These are phyloP conservation scores for Lolium perenne DNA, from an alignment of 176 grass and related monocot species.

Conservation along the genomic window DNA sequence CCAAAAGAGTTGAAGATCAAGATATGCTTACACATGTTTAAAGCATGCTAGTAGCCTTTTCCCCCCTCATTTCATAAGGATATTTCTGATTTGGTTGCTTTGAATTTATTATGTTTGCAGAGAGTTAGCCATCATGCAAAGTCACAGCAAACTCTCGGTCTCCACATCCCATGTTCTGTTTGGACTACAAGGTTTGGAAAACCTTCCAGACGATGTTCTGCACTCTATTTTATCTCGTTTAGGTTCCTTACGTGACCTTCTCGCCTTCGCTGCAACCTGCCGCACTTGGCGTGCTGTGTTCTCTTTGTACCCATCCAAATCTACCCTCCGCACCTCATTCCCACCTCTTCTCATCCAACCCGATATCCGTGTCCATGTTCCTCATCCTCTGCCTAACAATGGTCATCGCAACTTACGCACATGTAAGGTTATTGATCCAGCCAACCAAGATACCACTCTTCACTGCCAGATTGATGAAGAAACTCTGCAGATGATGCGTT, in stretches of 20 bases:
- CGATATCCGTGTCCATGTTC: neutral
- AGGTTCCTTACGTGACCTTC: slow-evolving; percentile 15
- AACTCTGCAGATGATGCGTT: slow-evolving; percentile 6
- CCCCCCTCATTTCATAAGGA: too few species aligned
- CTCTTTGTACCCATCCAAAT: neutral
- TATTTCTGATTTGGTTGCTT: neutral
- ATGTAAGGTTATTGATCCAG: neutral
- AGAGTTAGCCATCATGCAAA: neutral
- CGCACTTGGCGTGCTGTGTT: slow-evolving; percentile 28
- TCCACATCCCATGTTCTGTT: neutral
- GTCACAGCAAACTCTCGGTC: neutral
- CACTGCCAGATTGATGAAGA: slow-evolving; percentile 12
- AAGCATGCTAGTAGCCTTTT: too few species aligned
- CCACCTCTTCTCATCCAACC: slow-evolving; percentile 32
- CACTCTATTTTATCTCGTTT: slow-evolving; percentile 15
- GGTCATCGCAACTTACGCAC: neutral
- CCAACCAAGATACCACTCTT: neutral
- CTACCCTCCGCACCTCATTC: neutral
- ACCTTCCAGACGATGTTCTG: slow-evolving; percentile 17
- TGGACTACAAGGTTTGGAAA: slow-evolving; percentile 5
- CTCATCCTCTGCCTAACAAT: neutral
- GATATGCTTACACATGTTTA: too few species aligned
- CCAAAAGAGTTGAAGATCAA: too few species aligned
- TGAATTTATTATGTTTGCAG: neutral
- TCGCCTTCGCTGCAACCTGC: slow-evolving; percentile 17